phyloP scores from a whole-genome alignment of 148 eudicot species.

The Amaranthus cruentus region DNA sequence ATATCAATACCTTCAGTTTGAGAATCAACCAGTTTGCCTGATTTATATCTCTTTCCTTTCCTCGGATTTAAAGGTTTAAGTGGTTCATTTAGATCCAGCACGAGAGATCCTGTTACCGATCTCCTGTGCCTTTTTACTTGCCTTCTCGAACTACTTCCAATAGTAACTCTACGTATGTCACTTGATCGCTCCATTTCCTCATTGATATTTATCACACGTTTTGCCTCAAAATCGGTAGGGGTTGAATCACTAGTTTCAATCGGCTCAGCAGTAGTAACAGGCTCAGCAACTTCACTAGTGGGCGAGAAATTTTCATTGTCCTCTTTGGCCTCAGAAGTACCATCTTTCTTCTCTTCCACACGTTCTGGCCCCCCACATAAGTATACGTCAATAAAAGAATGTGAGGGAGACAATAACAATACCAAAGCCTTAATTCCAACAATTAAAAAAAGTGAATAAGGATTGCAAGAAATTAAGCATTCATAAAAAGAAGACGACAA shows the following conservation, averaged over 20 bases:
- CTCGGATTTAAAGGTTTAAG: conserved; percentile 1
- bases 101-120: conserved; percentile 20
- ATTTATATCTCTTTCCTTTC: conserved; percentile 27
- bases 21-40: conserved; percentile 21
- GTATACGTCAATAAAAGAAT: no score
- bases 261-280: conserved; percentile 19
- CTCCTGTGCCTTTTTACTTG: conserved; percentile 13
- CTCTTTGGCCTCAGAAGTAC: conserved; percentile 1
- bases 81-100: conserved; percentile 23
- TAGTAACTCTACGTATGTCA: conserved; percentile 12
- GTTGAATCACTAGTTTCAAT: conserved; percentile 9
- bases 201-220: conserved; percentile 1
- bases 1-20: conserved; percentile 31
- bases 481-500: neutral
- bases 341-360: no score
- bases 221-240: conserved; percentile 12
- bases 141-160: conserved; percentile 15
- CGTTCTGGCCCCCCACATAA: no score
- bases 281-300: conserved; percentile 22
- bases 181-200: conserved; percentile 23
- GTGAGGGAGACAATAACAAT: no score
- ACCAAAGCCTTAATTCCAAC: neutral
- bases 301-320: conserved; percentile 14
- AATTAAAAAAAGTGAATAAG: neutral
- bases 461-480: neutral